Conservation (phyloP, 768 basidiomycete species). For the Kwoniella mangroviensis region DNA sequence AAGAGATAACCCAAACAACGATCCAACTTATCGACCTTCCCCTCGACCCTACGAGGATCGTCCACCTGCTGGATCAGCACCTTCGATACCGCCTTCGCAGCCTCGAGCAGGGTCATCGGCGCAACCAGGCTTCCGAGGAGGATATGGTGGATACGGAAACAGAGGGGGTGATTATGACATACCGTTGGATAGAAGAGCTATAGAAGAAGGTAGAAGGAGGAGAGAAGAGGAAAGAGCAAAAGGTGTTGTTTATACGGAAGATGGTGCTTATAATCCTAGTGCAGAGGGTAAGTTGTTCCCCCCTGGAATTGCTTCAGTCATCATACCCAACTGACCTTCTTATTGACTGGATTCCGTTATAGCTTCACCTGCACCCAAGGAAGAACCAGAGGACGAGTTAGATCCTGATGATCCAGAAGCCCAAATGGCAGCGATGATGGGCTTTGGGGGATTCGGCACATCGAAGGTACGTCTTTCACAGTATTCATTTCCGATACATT, state of each 20-base stretch:
- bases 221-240: conserved; percentile 53
- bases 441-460: conserved; percentile 79
- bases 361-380: conserved; percentile 19
- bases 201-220: conserved; percentile 54
- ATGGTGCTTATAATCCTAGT: conserved; percentile 18
- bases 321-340: too few species aligned
- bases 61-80: conserved; percentile 6
- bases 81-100: neutral
- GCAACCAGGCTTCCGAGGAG: conserved; percentile 7
- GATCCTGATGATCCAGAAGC: conserved; percentile 28
- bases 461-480: conserved; percentile 71
- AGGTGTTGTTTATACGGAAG: conserved; percentile 37
- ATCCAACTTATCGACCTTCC: conserved; percentile 21
- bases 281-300: conserved; percentile 27
- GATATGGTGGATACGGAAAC: conserved; percentile 13
- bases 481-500: neutral
- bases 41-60: conserved; percentile 13
- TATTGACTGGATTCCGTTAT: neutral
- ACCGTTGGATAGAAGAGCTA: conserved; percentile 53
- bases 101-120: neutral
- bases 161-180: conserved; percentile 33
- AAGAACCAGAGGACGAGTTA: conserved; percentile 24
- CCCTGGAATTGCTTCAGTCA: too few species aligned
- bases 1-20: conserved; percentile 26
- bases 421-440: conserved; percentile 89